Conservation (phyloP, 2,329 filamentous ascomycete genomes). For the Cladorrhinum sp. region DNA sequence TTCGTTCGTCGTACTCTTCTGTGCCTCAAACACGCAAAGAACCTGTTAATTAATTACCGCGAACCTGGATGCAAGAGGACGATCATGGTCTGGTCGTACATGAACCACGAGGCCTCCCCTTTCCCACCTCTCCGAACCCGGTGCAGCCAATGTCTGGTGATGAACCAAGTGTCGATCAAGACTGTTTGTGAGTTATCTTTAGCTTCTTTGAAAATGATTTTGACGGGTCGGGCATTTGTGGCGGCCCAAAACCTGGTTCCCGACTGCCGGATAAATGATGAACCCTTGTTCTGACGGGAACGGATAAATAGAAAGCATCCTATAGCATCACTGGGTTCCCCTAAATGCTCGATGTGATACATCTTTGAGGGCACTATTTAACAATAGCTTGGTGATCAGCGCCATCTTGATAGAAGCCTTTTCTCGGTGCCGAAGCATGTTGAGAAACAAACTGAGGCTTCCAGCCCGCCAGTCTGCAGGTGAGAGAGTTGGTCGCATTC, state of each 20-base stretch:
- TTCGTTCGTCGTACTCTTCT: not conserved
- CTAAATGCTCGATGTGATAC: not conserved
- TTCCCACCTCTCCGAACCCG: not conserved
- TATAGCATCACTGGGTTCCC: not conserved
- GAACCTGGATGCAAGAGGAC: not conserved
- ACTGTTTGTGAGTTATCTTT: not conserved
- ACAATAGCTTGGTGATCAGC: conserved; percentile 13
- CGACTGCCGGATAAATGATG: conserved; percentile 3
- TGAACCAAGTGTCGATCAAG: not conserved
- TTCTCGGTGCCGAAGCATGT: conserved; percentile 11
- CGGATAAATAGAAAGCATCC: conserved; percentile 4
- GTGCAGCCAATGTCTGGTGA: not conserved
- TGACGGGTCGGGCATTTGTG: not conserved
- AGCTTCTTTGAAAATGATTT: not conserved
- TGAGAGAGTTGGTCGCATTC: conserved; percentile 5
- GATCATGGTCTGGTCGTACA: not conserved
- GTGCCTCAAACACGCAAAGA: too few relatives aligned
- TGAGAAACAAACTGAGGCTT: not conserved
- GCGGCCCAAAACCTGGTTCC: conserved; percentile 2
- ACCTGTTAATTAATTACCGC: not conserved
- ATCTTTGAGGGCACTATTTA: conserved; percentile 1
- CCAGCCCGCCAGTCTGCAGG: not conserved
- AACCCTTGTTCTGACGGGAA: not conserved
- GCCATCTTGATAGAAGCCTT: not conserved
- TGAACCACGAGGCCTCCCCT: not conserved